Percentiles rank a stretch among this genome's conserved stretches.
These are phyloP conservation scores for Elsinoe australis DNA, from an alignment of 2,329 filamentous ascomycete genomes.

Conservation along the genomic window DNA sequence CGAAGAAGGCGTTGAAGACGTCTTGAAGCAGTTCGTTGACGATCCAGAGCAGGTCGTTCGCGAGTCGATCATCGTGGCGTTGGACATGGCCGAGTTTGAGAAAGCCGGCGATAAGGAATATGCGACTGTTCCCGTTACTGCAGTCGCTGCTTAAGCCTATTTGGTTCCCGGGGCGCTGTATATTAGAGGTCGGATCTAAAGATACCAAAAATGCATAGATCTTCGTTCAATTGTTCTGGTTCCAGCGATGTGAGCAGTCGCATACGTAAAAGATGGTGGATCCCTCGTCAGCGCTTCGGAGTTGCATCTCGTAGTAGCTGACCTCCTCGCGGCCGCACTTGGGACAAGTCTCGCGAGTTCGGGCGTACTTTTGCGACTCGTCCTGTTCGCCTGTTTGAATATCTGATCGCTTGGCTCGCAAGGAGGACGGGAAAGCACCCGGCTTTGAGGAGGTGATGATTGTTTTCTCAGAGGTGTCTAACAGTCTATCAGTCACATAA, in stretches of 20 bases:
- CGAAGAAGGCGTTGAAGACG: constrained; percentile 85
- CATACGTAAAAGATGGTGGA: constrained; percentile 87
- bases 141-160: constrained; percentile 1
- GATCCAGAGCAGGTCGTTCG: constrained; percentile 90
- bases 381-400: constrained; percentile 73
- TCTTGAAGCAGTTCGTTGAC: constrained; percentile 71
- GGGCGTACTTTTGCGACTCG: constrained; percentile 62
- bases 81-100: constrained; percentile 98
- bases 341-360: constrained; percentile 62
- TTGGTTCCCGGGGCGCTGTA: background rate
- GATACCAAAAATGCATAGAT: constrained; percentile 11
- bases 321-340: constrained; percentile 78
- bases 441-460: constrained; percentile 80
- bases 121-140: constrained; percentile 63
- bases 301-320: constrained; percentile 74
- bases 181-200: background rate
- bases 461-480: constrained; percentile 67
- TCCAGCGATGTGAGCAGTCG: constrained; percentile 67
- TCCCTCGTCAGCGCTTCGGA: constrained; percentile 90
- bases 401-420: constrained; percentile 78
- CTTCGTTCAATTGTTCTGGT: constrained; percentile 53
- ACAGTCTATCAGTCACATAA: background rate
- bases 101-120: constrained; percentile 83
- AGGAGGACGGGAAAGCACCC: constrained; percentile 79
- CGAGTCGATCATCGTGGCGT: constrained; percentile 87